These are phyloP conservation scores for Tolypocladium ovalisporum DNA, from an alignment of 2,329 filamentous ascomycete species.

Conservation along the genomic window DNA sequence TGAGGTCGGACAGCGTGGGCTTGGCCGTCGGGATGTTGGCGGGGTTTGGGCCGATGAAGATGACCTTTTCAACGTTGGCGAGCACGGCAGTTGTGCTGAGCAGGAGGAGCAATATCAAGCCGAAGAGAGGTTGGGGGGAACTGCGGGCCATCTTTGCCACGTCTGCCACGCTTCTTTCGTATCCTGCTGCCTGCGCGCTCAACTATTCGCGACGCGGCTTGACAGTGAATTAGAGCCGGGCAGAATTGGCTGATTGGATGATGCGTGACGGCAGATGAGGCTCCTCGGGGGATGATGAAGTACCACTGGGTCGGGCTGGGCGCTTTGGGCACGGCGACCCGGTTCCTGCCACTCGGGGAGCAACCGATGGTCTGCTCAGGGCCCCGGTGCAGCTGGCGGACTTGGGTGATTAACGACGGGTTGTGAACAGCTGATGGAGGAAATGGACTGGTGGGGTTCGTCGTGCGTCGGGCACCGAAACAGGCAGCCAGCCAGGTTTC, in stretches of 20 bases:
- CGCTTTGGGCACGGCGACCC: not conserved
- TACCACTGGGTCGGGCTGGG: not conserved
- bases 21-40: conserved; percentile 36
- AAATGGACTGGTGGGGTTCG: not conserved
- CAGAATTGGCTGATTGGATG: not conserved
- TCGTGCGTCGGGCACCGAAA: not conserved
- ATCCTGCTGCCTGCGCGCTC: not conserved
- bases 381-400: not conserved
- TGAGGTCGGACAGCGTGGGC: conserved; percentile 40
- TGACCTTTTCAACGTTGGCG: conserved; percentile 84
- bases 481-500: not conserved
- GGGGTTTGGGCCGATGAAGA: conserved; percentile 65
- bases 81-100: conserved; percentile 8
- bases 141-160: not conserved
- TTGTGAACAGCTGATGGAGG: not conserved
- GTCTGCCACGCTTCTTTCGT: not conserved
- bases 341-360: not conserved
- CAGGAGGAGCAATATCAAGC: conserved; percentile 2
- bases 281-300: not conserved
- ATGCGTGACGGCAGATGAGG: not conserved
- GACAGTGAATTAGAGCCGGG: not conserved
- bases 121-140: not conserved
- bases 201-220: not conserved
- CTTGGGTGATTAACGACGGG: not conserved
- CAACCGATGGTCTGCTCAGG: not conserved